phyloP scores from a whole-genome alignment of 140 eudicot species.

The Flaveria floridana region DNA sequence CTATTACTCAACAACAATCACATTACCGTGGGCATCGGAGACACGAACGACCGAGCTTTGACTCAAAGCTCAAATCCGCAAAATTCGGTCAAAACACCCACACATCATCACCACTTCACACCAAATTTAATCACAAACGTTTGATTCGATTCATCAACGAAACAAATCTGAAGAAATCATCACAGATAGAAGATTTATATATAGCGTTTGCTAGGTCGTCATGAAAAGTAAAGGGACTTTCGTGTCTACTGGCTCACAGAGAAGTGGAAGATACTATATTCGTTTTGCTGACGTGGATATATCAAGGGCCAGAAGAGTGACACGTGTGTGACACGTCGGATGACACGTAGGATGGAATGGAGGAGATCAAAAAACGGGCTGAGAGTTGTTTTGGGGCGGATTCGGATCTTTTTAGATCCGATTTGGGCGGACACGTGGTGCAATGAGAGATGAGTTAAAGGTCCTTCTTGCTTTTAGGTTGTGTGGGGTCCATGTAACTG shows the following conservation, averaged over 20 bases:
- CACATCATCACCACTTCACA: not conserved
- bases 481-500: not conserved
- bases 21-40: slow-evolving; percentile 33
- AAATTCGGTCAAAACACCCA: slow-evolving; percentile 14
- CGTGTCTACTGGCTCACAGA: slow-evolving; percentile 22
- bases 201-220: slow-evolving; percentile 36
- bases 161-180: slow-evolving; percentile 13
- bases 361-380: slow-evolving; percentile 50
- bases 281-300: slow-evolving; percentile 36
- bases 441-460: slow-evolving; percentile 30
- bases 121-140: slow-evolving; percentile 1
- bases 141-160: slow-evolving; percentile 1
- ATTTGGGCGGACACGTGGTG: slow-evolving; percentile 49
- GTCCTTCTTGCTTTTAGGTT: slow-evolving; percentile 6
- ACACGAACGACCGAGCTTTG: slow-evolving; percentile 26
- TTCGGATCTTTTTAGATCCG: slow-evolving; percentile 49
- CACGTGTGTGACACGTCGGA: slow-evolving; percentile 29
- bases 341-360: slow-evolving; percentile 33
- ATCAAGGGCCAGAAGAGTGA: slow-evolving; percentile 29
- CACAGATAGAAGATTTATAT: slow-evolving; percentile 28
- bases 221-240: slow-evolving; percentile 13
- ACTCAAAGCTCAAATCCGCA: slow-evolving; percentile 33
- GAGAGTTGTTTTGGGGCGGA: slow-evolving; percentile 38
- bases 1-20: not conserved
- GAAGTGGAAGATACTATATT: slow-evolving; percentile 28